A percentile compares a stretch with the other conserved stretches of the same genome.
Conservation (phyloP, 805 yeast species). For the Wickerhamomyces alni region DNA sequence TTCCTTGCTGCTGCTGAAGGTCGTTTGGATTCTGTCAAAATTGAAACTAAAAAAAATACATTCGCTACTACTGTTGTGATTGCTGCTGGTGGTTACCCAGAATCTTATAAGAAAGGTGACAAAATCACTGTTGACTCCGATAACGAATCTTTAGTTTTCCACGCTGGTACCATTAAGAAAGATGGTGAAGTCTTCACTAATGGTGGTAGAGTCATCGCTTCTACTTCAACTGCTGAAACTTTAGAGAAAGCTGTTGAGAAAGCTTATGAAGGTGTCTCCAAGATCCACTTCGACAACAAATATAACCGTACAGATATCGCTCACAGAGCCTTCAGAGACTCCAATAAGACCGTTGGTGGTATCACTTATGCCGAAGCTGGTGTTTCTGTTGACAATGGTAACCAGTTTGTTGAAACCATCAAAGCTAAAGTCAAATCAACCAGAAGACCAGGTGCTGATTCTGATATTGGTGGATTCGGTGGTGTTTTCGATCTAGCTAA, state of each 20-base stretch:
- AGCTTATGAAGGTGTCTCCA: constrained; percentile 82
- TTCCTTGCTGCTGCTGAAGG: constrained; percentile 93
- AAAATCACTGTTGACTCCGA: constrained; percentile 54
- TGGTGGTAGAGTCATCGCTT: constrained; percentile 97
- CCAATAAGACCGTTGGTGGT: constrained; percentile 25
- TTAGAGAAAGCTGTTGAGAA: constrained; percentile 75
- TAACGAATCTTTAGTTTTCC: constrained; percentile 72
- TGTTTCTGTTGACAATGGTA: constrained; percentile 96
- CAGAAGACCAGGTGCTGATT: constrained; percentile 92
- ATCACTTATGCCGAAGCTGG: constrained; percentile 95
- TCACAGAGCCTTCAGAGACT: constrained; percentile 82
- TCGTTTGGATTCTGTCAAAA: constrained; percentile 78
- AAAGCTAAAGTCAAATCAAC: constrained; percentile 89
- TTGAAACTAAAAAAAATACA: constrained; percentile 44
- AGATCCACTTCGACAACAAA: constrained; percentile 64
- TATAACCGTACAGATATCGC: constrained; percentile 93
- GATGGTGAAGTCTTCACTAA: constrained; percentile 67
- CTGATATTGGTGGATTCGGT: constrained; percentile 98
- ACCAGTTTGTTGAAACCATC: constrained; percentile 81
- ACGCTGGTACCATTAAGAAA: constrained; percentile 80
- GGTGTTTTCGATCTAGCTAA: constrained; percentile 87
- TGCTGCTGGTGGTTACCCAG: constrained; percentile 98
- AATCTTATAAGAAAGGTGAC: constrained; percentile 78
- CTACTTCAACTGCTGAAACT: constrained; percentile 77
- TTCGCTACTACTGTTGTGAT: constrained; percentile 90